These are phyloP conservation scores for Trametes villosa DNA, from an alignment of 768 basidiomycete genomes.

Conservation along the genomic window DNA sequence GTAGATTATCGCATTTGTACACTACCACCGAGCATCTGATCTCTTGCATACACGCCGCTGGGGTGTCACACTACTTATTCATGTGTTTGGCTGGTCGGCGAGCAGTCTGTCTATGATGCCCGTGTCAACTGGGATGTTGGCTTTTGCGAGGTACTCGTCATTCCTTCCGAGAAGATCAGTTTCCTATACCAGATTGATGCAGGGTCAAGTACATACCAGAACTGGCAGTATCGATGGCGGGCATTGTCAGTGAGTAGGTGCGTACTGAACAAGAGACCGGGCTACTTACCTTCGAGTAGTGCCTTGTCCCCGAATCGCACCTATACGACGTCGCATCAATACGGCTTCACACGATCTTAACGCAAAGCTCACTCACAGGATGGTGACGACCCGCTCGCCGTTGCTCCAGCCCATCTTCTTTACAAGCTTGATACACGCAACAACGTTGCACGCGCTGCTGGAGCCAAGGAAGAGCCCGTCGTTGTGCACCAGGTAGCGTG, in stretches of 20 bases:
- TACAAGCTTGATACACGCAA: slow-evolving; percentile 85
- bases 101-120: slow-evolving; percentile 47
- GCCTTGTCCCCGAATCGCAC: slow-evolving; percentile 89
- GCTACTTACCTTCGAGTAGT: slow-evolving; percentile 83
- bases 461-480: slow-evolving; percentile 97
- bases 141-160: slow-evolving; percentile 50
- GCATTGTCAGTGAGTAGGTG: background rate
- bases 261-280: background rate
- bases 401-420: slow-evolving; percentile 69
- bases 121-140: slow-evolving; percentile 46
- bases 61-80: background rate
- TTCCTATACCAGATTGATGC: background rate
- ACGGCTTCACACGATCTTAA: background rate
- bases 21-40: slow-evolving; percentile 18
- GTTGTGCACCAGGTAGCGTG: slow-evolving; percentile 85
- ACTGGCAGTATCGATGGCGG: slow-evolving; percentile 39
- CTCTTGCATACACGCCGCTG: slow-evolving; percentile 11
- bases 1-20: slow-evolving; percentile 26
- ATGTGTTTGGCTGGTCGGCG: slow-evolving; percentile 12
- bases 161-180: slow-evolving; percentile 44
- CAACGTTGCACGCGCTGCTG: slow-evolving; percentile 93
- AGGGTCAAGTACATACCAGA: slow-evolving; percentile 47
- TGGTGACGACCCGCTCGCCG: slow-evolving; percentile 80
- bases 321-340: slow-evolving; percentile 38
- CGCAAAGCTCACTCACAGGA: slow-evolving; percentile 59